A percentile compares a stretch with the other conserved stretches of the same genome.
phyloP scores from a whole-genome alignment of 2,329 filamentous ascomycete species.

The Ceratocystis cacaofunesta region DNA sequence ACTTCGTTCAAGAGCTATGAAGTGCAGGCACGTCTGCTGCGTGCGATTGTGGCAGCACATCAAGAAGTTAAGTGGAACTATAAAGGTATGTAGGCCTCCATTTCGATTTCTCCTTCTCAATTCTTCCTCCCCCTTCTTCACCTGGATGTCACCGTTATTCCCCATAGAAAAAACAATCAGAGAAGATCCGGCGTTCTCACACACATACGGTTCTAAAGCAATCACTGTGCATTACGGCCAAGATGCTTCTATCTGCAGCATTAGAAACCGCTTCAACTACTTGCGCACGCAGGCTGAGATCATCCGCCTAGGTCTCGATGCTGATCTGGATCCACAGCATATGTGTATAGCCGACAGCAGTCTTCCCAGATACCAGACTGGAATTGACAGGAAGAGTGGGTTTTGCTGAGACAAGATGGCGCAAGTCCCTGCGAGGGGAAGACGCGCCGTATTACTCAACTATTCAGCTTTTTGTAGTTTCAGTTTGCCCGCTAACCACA shows the following conservation, averaged over 20 bases:
- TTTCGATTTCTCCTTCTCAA: neutral
- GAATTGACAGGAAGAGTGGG: conserved; percentile 30
- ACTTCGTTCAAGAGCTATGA: conserved; percentile 48
- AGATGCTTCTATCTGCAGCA: conserved; percentile 32
- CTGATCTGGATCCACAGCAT: conserved; percentile 30
- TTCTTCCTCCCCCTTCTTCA: neutral
- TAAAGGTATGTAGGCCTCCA: conserved; percentile 34
- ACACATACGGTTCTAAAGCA: conserved; percentile 24
- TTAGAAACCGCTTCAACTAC: conserved; percentile 39
- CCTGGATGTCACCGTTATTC: neutral
- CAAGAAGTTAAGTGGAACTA: conserved; percentile 42
- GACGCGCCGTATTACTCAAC: neutral
- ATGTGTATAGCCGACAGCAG: conserved; percentile 25
- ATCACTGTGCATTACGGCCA: conserved; percentile 34
- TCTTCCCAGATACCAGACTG: conserved; percentile 27
- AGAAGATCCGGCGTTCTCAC: neutral
- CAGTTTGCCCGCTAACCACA: neutral
- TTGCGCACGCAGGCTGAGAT: conserved; percentile 30
- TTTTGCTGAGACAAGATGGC: neutral
- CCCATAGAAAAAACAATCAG: neutral
- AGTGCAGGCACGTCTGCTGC: conserved; percentile 43
- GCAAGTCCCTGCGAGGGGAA: neutral
- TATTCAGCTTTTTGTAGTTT: neutral
- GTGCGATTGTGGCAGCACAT: conserved; percentile 45
- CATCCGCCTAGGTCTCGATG: conserved; percentile 25